phyloP scores from a whole-genome alignment of 768 basidiomycete species.

The Termitomyces sp. region DNA sequence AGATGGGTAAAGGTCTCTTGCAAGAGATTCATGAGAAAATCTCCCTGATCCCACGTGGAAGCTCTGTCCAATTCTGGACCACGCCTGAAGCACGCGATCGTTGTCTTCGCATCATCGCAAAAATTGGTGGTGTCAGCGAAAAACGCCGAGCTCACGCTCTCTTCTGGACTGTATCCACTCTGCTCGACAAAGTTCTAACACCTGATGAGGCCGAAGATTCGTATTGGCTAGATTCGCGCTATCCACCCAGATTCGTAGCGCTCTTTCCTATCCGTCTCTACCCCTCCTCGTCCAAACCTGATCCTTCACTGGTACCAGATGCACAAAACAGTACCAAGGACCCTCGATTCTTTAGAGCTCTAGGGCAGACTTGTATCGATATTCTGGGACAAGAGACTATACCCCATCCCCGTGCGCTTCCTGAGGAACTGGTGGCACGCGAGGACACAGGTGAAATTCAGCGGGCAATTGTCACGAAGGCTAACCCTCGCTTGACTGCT shows the following conservation, averaged over 20 bases:
- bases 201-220: slow-evolving; percentile 30
- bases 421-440: slow-evolving; percentile 16
- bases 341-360: slow-evolving; percentile 41
- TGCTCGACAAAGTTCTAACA: slow-evolving; percentile 10
- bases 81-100: slow-evolving; percentile 73
- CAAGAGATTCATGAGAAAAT: slow-evolving; percentile 59
- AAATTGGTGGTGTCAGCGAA: slow-evolving; percentile 75
- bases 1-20: slow-evolving; percentile 62
- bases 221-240: slow-evolving; percentile 68
- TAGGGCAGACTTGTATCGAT: slow-evolving; percentile 49
- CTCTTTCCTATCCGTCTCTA: slow-evolving; percentile 57
- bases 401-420: slow-evolving; percentile 29
- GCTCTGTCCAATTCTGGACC: slow-evolving; percentile 67
- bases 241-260: slow-evolving; percentile 47
- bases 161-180: slow-evolving; percentile 33
- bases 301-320: slow-evolving; percentile 7
- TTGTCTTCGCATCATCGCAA: slow-evolving; percentile 71
- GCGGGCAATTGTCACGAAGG: slow-evolving; percentile 49
- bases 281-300: slow-evolving; percentile 23
- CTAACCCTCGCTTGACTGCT: slow-evolving; percentile 59
- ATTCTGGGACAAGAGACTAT: slow-evolving; percentile 49
- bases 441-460: slow-evolving; percentile 36
- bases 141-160: slow-evolving; percentile 59
- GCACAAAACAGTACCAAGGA: background rate
- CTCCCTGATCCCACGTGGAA: slow-evolving; percentile 11